These are phyloP conservation scores for Fusarium heterosporum DNA, from an alignment of 2,329 filamentous ascomycete species.

Conservation along the genomic window DNA sequence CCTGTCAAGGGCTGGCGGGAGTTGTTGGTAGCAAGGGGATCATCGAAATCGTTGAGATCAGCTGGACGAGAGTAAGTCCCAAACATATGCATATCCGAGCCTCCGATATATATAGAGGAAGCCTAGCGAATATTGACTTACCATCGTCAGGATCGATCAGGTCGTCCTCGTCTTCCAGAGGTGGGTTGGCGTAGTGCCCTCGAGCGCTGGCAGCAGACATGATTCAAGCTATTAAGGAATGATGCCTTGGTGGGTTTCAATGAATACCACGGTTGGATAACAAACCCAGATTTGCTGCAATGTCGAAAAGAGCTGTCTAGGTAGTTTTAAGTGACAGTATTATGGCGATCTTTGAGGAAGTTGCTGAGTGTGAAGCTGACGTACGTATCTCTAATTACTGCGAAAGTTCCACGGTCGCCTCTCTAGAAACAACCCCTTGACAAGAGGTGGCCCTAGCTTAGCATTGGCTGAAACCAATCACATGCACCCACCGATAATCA, in stretches of 20 bases:
- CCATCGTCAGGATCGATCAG: slow-evolving; percentile 85
- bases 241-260: not conserved
- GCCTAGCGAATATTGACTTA: slow-evolving; percentile 52
- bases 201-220: slow-evolving; percentile 62
- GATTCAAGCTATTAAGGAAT: slow-evolving; percentile 8
- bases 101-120: not conserved
- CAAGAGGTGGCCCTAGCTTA: slow-evolving; percentile 45
- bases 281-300: not conserved
- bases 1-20: slow-evolving; percentile 85
- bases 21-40: slow-evolving; percentile 76
- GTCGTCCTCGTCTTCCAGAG: slow-evolving; percentile 72
- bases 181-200: slow-evolving; percentile 71
- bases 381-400: slow-evolving; percentile 42
- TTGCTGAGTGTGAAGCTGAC: slow-evolving; percentile 44
- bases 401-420: slow-evolving; percentile 51
- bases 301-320: not conserved
- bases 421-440: slow-evolving; percentile 43
- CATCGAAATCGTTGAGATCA: slow-evolving; percentile 92
- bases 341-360: slow-evolving; percentile 12
- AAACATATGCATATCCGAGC: not conserved
- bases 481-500: slow-evolving; percentile 9
- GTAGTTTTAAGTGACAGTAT: not conserved
- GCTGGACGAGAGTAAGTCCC: slow-evolving; percentile 61
- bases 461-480: slow-evolving; percentile 38
- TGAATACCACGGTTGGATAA: not conserved